A percentile compares a stretch with the other conserved stretches of the same genome.
These are phyloP conservation scores for Penicillium paneum DNA, from an alignment of 2,329 filamentous ascomycete species.

Conservation along the genomic window DNA sequence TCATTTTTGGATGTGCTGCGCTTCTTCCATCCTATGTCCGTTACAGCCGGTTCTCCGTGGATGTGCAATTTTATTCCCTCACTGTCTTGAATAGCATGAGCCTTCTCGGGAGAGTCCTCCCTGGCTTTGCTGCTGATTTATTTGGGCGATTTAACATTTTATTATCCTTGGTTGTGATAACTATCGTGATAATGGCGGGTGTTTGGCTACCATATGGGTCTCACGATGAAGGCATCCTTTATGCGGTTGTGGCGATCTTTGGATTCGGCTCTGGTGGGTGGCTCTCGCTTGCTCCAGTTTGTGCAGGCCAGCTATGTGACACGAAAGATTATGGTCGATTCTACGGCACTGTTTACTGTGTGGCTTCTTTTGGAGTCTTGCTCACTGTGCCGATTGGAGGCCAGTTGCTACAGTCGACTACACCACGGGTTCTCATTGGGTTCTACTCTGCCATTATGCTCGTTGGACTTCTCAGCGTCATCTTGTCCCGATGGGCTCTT, in stretches of 20 bases:
- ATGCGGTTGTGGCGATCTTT: constrained; percentile 47
- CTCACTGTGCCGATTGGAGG: constrained; percentile 48
- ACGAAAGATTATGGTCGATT: constrained; percentile 49
- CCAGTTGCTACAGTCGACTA: constrained; percentile 46
- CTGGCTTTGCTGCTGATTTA: constrained; percentile 45
- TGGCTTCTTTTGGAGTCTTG: constrained; percentile 47
- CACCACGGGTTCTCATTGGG: constrained; percentile 45
- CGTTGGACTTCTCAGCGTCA: constrained; percentile 30
- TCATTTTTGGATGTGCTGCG: constrained; percentile 49
- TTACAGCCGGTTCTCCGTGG: constrained; percentile 36
- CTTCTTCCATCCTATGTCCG: constrained; percentile 48
- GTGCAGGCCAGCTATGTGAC: constrained; percentile 48
- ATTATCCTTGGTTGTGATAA: constrained; percentile 35
- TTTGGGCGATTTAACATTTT: constrained; percentile 49
- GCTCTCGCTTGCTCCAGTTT: constrained; percentile 46
- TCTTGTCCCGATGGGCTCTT: constrained; percentile 36
- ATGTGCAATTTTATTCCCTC: constrained; percentile 46
- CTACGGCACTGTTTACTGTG: constrained; percentile 48
- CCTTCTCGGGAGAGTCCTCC: constrained; percentile 44
- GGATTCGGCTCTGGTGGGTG: constrained; percentile 51
- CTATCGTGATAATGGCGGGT: constrained; percentile 41
- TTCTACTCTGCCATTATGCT: constrained; percentile 47
- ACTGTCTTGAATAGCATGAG: constrained; percentile 47
- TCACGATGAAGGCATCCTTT: constrained; percentile 39
- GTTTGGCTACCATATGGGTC: constrained; percentile 49